Base-by-base conservation (phyloP, 805 yeast genomes). In the Yamadazyma olivae region DNA sequence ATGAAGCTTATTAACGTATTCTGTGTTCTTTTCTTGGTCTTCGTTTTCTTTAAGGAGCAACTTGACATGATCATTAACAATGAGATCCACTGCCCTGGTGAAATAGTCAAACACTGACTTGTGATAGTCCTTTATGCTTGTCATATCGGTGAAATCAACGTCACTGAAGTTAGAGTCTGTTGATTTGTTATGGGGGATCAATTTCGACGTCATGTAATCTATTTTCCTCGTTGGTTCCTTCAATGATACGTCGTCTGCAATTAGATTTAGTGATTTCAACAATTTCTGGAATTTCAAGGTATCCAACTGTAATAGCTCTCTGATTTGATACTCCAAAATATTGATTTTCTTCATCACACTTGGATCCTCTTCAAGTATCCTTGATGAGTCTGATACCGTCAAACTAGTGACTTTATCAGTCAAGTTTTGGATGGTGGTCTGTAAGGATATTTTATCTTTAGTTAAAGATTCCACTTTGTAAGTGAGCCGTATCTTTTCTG, bases 221-320 rank as follows among this genome's bases (percentile, higher is more conserved):
- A 81, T 56, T 45, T 79, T 75, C 16, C 63, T 61, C 16, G 69
- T 64, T 6, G 87, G 83, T 36, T 79, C 84, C n/a, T 62, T 60
- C 13, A 80, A 67, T 0, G 87, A 80, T 3, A 65, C 49, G 35
- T 73, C 74, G 40, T 82, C 87, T 3, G 82, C 65, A 2, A 81
- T 68, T 43, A 72, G 70, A 26, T 73, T 69, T 38, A 80, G 70
- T 1, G 75, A 64, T 14, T 61, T 58, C 27, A 79, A 59, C n/a
- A 79, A 51, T 41, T 67, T 75, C 10, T 72, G 67, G 30, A 78
- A 69, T 40, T 72, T 74, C 4, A 63, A 56, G 2, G 75, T 51
- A 38, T 75, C 77, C 7, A 59, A 45, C 3, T 53, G 55, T 10
- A 65, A 54, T 3, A 78, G 40, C 27, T 65, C 72, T 19, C 65